Conservation (phyloP, 176 grass and related monocot species). For the Tillandsia leiboldiana region DNA sequence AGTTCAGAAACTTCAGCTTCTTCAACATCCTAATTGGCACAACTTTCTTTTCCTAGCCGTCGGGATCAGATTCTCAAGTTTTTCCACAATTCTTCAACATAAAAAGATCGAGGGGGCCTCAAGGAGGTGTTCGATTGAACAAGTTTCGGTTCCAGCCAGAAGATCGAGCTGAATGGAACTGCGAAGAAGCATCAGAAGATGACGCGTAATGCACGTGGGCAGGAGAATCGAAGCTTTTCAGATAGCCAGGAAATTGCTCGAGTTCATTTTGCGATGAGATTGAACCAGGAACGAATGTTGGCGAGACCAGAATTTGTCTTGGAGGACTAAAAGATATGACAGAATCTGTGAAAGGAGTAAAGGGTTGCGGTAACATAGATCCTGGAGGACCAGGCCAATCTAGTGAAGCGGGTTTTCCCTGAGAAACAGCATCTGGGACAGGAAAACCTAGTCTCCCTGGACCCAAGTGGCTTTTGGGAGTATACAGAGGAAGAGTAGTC, state of each 20-base stretch:
- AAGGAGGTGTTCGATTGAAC: constrained; percentile 7
- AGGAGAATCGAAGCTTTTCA: background rate
- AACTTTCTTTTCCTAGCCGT: background rate
- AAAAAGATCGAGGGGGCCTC: background rate
- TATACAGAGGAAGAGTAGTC: background rate
- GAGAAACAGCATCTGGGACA: constrained; percentile 9
- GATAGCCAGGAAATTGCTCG: constrained; percentile 12
- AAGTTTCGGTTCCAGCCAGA: background rate
- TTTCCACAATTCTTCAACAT: background rate
- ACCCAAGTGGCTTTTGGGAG: background rate
- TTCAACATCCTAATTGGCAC: background rate
- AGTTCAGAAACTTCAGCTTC: background rate
- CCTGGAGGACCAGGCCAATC: constrained; percentile 35
- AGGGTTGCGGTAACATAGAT: constrained; percentile 19
- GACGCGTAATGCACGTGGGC: background rate
- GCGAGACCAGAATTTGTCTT: background rate
- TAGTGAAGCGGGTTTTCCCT: constrained; percentile 10
- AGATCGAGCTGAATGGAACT: constrained; percentile 16
- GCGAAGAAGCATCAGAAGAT: constrained; percentile 22
- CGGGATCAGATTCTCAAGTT: background rate
- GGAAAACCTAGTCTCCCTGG: constrained; percentile 16
- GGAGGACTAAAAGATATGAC: background rate
- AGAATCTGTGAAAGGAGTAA: background rate
- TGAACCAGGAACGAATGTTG: background rate
- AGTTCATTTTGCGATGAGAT: background rate